Conservation (phyloP, 179 eudicot species). For the Vitellaria paradoxa region DNA sequence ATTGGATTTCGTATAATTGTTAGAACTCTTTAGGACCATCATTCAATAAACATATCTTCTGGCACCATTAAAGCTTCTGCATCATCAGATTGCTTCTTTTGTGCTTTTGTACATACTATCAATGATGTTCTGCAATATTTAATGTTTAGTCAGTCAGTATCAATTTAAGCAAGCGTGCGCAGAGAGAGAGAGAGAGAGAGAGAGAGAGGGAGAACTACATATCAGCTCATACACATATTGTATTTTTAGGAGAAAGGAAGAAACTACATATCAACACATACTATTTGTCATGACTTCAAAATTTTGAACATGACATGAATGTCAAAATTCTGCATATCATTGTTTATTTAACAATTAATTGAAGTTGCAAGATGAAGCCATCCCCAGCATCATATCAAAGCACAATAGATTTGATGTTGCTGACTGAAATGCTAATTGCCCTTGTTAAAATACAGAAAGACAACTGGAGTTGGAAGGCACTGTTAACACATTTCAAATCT, state of each 20-base stretch:
- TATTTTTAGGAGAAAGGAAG: no score
- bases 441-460: not conserved
- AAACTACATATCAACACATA: not conserved
- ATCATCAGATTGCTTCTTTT: conserved; percentile 11
- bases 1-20: not conserved
- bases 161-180: not conserved
- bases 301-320: not conserved
- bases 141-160: not conserved
- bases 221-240: no score
- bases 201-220: no score
- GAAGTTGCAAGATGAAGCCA: not conserved
- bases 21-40: not conserved
- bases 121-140: conserved; percentile 21
- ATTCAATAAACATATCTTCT: not conserved
- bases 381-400: not conserved
- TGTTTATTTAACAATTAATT: not conserved
- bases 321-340: not conserved
- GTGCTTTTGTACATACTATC: conserved; percentile 23
- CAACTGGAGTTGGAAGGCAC: not conserved
- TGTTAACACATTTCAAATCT: not conserved
- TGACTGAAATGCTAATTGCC: not conserved
- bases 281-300: not conserved
- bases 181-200: not conserved
- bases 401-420: not conserved
- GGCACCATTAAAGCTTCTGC: not conserved